These are phyloP conservation scores for Linderniella brevidens DNA, from an alignment of 257 asterid genomes.

Conservation along the genomic window DNA sequence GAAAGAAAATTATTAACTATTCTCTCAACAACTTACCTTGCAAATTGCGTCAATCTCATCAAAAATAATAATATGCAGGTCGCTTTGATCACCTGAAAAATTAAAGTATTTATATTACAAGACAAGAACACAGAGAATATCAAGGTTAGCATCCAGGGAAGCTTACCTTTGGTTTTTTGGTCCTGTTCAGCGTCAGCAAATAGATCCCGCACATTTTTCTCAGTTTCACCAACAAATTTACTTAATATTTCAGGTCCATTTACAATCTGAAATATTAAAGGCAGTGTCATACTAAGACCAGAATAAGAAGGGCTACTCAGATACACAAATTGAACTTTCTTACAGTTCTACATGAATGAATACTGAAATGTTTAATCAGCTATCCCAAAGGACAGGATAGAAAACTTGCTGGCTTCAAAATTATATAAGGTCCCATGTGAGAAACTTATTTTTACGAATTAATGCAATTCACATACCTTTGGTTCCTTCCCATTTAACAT, in stretches of 20 bases:
- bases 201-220: slow-evolving; percentile 90
- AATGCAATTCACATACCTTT: slow-evolving; percentile 34
- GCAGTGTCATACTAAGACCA: too few relatives aligned
- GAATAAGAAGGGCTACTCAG: too few relatives aligned
- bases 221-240: slow-evolving; percentile 97
- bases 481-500: slow-evolving; percentile 97
- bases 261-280: slow-evolving; percentile 47
- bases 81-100: slow-evolving; percentile 92
- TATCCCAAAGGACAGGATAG: too few relatives aligned
- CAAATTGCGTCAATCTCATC: slow-evolving; percentile 99
- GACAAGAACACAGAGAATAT: slow-evolving; percentile 8
- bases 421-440: too few relatives aligned
- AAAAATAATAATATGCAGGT: slow-evolving; percentile 88
- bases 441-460: too few relatives aligned
- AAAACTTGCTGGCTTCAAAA: too few relatives aligned
- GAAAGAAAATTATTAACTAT: too few relatives aligned
- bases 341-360: too few relatives aligned
- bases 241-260: slow-evolving; percentile 98
- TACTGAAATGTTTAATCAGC: too few relatives aligned
- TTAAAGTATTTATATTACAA: slow-evolving; percentile 8
- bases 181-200: slow-evolving; percentile 99
- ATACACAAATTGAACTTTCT: too few relatives aligned
- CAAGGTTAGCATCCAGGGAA: slow-evolving; percentile 8
- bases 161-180: slow-evolving; percentile 71
- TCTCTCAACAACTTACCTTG: slow-evolving; percentile 39